phyloP scores from a whole-genome alignment of 75 land plant genomes.

The Cunninghamia lanceolata region DNA sequence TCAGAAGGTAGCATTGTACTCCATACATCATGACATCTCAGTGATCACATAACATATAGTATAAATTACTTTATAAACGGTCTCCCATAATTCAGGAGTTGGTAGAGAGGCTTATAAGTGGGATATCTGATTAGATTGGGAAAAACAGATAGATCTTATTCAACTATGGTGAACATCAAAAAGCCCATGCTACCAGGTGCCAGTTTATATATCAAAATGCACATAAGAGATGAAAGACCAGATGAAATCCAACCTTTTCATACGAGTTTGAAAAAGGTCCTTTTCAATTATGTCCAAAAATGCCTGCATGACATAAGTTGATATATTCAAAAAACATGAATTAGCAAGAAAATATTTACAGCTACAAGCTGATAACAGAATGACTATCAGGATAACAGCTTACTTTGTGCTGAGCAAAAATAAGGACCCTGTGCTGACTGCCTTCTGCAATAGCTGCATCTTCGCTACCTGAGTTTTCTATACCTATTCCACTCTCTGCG shows the following conservation, averaged over 20 bases:
- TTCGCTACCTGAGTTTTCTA: constrained; percentile 48
- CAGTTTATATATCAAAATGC: neutral
- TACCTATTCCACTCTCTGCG: constrained; percentile 71
- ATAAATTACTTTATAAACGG: neutral
- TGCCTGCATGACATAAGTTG: constrained; percentile 47
- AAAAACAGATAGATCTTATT: neutral
- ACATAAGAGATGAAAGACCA: neutral
- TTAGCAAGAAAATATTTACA: neutral
- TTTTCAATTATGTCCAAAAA: constrained; percentile 95
- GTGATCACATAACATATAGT: neutral
- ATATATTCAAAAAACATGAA: neutral
- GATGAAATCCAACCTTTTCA: constrained; percentile 67
- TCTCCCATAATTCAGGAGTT: neutral
- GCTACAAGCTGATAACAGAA: constrained; percentile 1
- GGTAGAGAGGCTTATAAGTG: neutral
- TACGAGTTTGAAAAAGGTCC: constrained; percentile 86
- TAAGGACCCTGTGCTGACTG: constrained; percentile 92
- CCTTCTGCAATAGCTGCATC: constrained; percentile 28
- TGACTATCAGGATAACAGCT: constrained; percentile 6
- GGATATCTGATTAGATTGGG: neutral
- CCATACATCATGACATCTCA: neutral
- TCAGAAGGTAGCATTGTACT: neutral
- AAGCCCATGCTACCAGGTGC: neutral
- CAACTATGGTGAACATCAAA: neutral
- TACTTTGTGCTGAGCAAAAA: constrained; percentile 91